A percentile compares a stretch with the other conserved stretches of the same genome.
phyloP scores from a whole-genome alignment of 208 protist genomes.

The Acanthamoeba triangularis region DNA sequence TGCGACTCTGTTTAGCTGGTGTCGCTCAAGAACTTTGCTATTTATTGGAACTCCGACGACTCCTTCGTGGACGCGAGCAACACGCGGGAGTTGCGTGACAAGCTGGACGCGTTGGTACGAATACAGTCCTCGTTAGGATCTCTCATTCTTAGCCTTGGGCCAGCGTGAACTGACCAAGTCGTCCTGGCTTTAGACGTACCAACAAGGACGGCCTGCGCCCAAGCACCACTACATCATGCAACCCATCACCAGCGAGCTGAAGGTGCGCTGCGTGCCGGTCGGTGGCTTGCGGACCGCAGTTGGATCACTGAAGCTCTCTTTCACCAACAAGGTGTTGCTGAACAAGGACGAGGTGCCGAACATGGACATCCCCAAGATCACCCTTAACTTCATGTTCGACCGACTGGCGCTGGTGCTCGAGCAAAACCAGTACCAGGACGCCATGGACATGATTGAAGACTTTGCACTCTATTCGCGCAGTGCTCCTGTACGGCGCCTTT shows the following conservation, averaged over 20 bases:
- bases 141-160: neutral
- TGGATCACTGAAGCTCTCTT: neutral
- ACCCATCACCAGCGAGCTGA: conserved; percentile 47
- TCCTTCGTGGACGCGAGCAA: neutral
- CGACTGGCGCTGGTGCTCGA: conserved; percentile 57
- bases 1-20: neutral
- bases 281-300: neutral
- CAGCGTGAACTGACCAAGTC: neutral
- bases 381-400: conserved; percentile 72
- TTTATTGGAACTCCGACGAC: conserved; percentile 69
- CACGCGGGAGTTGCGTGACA: neutral
- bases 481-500: neutral
- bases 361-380: conserved; percentile 70
- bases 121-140: neutral
- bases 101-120: conserved; percentile 46
- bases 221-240: conserved; percentile 65
- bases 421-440: conserved; percentile 69
- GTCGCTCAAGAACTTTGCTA: conserved; percentile 63
- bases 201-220: conserved; percentile 2
- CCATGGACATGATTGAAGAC: conserved; percentile 68
- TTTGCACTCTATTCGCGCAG: conserved; percentile 35
- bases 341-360: conserved; percentile 60
- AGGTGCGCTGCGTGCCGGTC: neutral
- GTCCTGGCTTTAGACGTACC: neutral
- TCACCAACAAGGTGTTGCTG: conserved; percentile 1